phyloP scores from a whole-genome alignment of 306 rosid species.

The Dicorynia guianensis region DNA sequence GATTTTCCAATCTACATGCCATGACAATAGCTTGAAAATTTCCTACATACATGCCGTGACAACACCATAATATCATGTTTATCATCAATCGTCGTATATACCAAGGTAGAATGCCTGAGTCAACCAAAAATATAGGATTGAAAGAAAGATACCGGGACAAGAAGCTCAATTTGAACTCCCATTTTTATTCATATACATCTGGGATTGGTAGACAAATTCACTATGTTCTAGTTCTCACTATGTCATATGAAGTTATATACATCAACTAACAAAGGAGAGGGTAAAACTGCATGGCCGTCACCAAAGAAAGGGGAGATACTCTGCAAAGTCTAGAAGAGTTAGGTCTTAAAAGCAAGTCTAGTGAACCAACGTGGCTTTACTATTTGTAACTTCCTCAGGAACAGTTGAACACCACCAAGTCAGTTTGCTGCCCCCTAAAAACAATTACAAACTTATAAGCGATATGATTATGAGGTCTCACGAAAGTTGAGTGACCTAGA shows the following conservation, averaged over 20 bases:
- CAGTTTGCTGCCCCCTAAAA: constrained; percentile 30
- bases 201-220: constrained; percentile 36
- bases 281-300: constrained; percentile 29
- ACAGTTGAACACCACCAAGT: constrained; percentile 31
- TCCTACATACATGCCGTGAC: too few species aligned
- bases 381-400: constrained; percentile 22
- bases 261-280: constrained; percentile 36
- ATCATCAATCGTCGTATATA: too few species aligned
- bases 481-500: constrained; percentile 79
- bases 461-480: constrained; percentile 50
- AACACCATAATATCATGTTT: too few species aligned
- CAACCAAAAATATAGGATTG: background rate
- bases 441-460: constrained; percentile 21
- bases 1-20: too few species aligned
- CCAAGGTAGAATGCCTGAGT: too few species aligned
- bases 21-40: too few species aligned
- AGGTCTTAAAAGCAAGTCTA: constrained; percentile 24
- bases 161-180: constrained; percentile 43
- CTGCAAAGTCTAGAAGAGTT: constrained; percentile 31
- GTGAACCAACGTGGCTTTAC: constrained; percentile 29
- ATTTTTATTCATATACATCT: constrained; percentile 43
- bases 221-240: constrained; percentile 37
- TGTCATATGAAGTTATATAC: constrained; percentile 38
- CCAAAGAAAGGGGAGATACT: constrained; percentile 17
- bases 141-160: constrained; percentile 34